Conservation (phyloP, 306 rosid genomes). For the Potentilla sterilis region DNA sequence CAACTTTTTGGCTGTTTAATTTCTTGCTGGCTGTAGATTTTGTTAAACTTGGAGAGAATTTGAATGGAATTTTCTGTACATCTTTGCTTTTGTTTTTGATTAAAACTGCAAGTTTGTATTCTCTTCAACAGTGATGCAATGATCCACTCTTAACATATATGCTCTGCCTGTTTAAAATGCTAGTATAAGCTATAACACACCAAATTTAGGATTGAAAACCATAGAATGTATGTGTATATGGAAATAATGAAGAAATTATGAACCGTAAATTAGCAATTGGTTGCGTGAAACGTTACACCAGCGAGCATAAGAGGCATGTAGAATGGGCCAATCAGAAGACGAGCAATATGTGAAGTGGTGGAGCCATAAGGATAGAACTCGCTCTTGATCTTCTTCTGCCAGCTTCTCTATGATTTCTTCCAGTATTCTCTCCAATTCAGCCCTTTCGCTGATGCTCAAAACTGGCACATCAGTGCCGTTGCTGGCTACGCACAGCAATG, state of each 20-base stretch:
- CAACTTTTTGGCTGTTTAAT: too few relatives aligned
- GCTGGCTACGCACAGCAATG: slow-evolving; percentile 67
- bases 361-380: slow-evolving; percentile 72
- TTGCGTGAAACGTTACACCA: slow-evolving; percentile 66
- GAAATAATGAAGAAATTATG: background rate
- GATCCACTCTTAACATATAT: too few relatives aligned
- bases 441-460: slow-evolving; percentile 45
- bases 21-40: too few relatives aligned
- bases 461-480: slow-evolving; percentile 61
- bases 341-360: slow-evolving; percentile 63
- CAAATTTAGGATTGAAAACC: background rate
- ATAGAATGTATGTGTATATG: too few relatives aligned
- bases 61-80: too few relatives aligned
- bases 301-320: slow-evolving; percentile 55
- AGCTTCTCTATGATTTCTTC: slow-evolving; percentile 49
- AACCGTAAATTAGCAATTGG: slow-evolving; percentile 37
- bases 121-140: too few relatives aligned
- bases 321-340: slow-evolving; percentile 82
- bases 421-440: slow-evolving; percentile 53
- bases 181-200: too few relatives aligned
- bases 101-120: too few relatives aligned
- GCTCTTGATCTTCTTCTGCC: slow-evolving; percentile 53
- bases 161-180: too few relatives aligned
- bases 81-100: too few relatives aligned
- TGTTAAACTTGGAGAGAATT: too few relatives aligned